Evolutionary conservation across 148 eudicot species (phyloP).

Genomic region (Rhododendron simsii): DNA sequence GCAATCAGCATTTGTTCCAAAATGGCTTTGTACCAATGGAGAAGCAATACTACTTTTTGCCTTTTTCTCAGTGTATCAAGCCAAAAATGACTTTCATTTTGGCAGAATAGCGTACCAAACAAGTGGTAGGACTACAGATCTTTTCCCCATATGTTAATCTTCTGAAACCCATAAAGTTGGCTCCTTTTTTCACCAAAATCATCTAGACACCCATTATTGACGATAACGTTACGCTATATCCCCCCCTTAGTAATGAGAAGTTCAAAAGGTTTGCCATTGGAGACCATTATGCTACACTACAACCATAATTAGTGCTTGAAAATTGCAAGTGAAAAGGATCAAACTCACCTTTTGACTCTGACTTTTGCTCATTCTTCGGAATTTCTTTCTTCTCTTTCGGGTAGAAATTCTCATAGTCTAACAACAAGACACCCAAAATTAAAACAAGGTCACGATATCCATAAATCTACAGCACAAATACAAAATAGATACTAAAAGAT

Average conservation of each 20-base stretch:
- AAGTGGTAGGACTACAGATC: background rate
- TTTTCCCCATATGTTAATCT: background rate
- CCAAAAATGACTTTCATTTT: background rate
- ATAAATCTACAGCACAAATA: background rate
- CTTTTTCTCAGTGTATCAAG: background rate
- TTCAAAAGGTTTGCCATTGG: background rate
- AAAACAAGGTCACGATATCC: background rate
- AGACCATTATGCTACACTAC: background rate
- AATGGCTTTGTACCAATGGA: background rate
- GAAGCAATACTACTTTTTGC: background rate
- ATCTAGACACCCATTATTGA: background rate
- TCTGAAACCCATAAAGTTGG: background rate
- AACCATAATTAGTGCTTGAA: background rate
- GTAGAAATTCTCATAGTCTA: constrained; percentile 78
- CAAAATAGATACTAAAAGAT: background rate
- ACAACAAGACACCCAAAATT: constrained; percentile 1
- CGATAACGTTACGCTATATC: background rate
- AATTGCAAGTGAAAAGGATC: background rate
- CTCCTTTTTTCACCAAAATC: background rate
- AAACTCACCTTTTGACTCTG: constrained; percentile 60
- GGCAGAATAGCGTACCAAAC: background rate
- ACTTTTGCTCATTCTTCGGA: constrained; percentile 68
- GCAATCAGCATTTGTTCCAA: background rate
- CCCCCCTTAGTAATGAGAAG: background rate
- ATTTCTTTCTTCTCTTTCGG: constrained; percentile 85